These are phyloP conservation scores for Pythium biforme DNA, from an alignment of 352 stramenopile genomes.

Conservation along the genomic window DNA sequence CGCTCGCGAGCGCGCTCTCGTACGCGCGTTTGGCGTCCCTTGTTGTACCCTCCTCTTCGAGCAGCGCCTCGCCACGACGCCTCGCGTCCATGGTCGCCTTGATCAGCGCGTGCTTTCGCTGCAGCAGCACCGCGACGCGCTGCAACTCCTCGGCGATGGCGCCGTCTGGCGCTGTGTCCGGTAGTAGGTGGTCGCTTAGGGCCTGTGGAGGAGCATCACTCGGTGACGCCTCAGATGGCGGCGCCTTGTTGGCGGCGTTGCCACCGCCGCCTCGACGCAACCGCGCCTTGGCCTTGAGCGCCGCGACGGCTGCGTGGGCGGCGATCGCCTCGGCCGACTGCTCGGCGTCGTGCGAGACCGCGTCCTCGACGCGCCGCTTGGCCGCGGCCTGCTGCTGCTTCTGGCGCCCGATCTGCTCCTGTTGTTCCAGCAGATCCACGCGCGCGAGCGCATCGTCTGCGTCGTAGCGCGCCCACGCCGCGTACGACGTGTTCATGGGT, in stretches of 20 bases:
- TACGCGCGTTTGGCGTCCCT: slow-evolving; percentile 30
- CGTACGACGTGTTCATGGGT: slow-evolving; percentile 43
- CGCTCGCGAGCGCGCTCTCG: slow-evolving; percentile 34
- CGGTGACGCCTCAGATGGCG: neutral
- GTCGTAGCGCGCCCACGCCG: slow-evolving; percentile 61
- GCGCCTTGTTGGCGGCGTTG: slow-evolving; percentile 4
- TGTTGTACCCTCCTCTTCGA: slow-evolving; percentile 17
- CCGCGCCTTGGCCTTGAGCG: slow-evolving; percentile 52
- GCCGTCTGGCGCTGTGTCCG: too few relatives aligned
- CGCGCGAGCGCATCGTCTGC: slow-evolving; percentile 62
- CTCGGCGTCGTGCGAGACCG: slow-evolving; percentile 38
- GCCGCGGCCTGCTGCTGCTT: slow-evolving; percentile 34
- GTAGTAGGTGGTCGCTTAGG: too few relatives aligned
- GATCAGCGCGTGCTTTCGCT: slow-evolving; percentile 53
- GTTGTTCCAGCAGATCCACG: slow-evolving; percentile 43
- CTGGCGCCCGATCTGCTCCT: slow-evolving; percentile 18
- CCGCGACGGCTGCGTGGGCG: slow-evolving; percentile 61
- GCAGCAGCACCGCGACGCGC: slow-evolving; percentile 35
- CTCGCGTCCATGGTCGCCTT: slow-evolving; percentile 43
- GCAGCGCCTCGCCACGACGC: slow-evolving; percentile 34
- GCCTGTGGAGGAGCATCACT: too few relatives aligned
- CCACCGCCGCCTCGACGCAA: neutral
- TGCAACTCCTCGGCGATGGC: slow-evolving; percentile 24
- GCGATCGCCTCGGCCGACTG: slow-evolving; percentile 60
- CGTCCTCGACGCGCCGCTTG: slow-evolving; percentile 54